Evolutionary conservation across 257 asterid species (phyloP).

Genomic region (Mitragyna speciosa): DNA sequence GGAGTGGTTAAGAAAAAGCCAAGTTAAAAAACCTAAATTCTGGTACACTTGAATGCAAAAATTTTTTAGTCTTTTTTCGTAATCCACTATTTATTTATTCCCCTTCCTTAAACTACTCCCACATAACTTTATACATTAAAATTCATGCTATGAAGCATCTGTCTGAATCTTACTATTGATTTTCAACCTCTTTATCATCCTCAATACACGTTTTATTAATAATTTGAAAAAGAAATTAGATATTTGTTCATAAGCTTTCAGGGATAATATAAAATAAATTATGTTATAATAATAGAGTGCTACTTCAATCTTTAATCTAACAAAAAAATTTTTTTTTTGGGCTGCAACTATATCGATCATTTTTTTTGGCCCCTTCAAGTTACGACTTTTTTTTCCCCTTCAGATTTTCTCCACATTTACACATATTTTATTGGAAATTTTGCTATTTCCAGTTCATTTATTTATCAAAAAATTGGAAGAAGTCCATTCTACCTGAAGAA

Average conservation of each 20-base stretch:
- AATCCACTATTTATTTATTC: not conserved
- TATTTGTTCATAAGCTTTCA: too few species aligned
- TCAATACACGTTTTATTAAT: not conserved
- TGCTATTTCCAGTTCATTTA: not conserved
- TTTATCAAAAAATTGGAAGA: not conserved
- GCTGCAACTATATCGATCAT: not conserved
- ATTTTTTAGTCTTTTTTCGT: not conserved
- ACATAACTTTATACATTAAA: not conserved
- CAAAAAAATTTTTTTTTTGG: not conserved
- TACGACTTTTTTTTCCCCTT: not conserved
- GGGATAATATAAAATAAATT: too few species aligned
- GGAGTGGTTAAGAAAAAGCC: constrained; percentile 5
- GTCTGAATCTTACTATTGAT: not conserved
- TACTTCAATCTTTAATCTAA: not conserved
- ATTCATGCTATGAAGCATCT: not conserved
- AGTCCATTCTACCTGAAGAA: not conserved
- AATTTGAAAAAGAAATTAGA: too few species aligned
- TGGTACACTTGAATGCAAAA: not conserved
- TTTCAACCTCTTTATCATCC: not conserved
- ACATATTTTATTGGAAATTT: not conserved
- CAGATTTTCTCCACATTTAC: not conserved
- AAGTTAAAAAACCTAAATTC: not conserved
- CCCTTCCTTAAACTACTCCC: not conserved
- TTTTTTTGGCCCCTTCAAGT: too few species aligned
- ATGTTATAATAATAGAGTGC: too few species aligned